These are phyloP conservation scores for Cryptococcus floricola DNA, from an alignment of 1,284 basidiomycete genomes.

Conservation along the genomic window DNA sequence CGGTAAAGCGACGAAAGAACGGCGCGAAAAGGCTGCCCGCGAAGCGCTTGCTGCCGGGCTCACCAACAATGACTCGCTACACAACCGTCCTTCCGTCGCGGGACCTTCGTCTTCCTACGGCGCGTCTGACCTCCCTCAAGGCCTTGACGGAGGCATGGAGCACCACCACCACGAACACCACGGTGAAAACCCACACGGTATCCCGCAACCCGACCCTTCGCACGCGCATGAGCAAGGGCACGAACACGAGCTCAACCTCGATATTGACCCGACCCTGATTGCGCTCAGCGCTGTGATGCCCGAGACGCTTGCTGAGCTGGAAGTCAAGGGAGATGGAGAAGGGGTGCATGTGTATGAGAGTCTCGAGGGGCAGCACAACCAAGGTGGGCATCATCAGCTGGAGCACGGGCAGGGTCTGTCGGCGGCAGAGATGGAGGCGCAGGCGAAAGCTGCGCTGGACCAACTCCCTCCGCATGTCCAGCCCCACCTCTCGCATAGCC, in stretches of 20 bases:
- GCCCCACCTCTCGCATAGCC: background rate
- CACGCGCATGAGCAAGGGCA: background rate
- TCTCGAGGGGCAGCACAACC: background rate
- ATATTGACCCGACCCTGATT: slow-evolving; percentile 27
- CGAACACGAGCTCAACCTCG: slow-evolving; percentile 8
- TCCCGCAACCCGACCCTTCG: background rate
- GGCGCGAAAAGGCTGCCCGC: slow-evolving; percentile 37
- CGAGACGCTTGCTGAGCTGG: slow-evolving; percentile 14
- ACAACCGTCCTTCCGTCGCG: background rate
- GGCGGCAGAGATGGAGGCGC: background rate
- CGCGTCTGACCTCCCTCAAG: background rate
- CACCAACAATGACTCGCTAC: slow-evolving; percentile 11
- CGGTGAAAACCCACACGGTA: background rate
- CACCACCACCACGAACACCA: background rate
- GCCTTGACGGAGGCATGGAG: background rate
- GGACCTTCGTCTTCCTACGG: background rate
- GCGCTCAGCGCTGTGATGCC: slow-evolving; percentile 14
- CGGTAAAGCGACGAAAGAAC: slow-evolving; percentile 50
- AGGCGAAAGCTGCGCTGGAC: background rate
- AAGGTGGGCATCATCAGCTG: background rate
- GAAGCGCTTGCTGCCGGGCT: slow-evolving; percentile 36
- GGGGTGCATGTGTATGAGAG: background rate
- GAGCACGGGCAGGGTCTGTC: background rate
- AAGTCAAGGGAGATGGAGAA: slow-evolving; percentile 3
- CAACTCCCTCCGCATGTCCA: background rate